Percentiles rank a stretch among this genome's conserved stretches.
phyloP scores from a whole-genome alignment of 2,329 filamentous ascomycete genomes.

The Hypomyces rosellus region DNA sequence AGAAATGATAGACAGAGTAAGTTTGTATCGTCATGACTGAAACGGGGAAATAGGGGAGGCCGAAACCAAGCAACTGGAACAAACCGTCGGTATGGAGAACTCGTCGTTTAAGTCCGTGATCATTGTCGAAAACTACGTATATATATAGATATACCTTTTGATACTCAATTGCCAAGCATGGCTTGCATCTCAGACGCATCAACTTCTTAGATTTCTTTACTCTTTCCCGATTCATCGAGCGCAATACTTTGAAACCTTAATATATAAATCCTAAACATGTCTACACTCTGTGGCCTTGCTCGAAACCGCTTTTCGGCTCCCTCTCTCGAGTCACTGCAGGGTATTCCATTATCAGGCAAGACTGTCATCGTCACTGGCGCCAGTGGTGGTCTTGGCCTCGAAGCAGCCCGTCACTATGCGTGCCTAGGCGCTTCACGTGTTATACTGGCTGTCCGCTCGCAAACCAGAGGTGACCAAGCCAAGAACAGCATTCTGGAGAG shows the following conservation, averaged over 20 bases:
- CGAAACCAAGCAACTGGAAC: too few relatives aligned
- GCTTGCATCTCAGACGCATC: neutral
- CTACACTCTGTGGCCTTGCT: neutral
- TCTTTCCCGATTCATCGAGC: neutral
- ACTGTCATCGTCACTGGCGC: conserved; percentile 33
- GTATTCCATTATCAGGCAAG: conserved; percentile 16
- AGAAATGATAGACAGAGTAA: neutral
- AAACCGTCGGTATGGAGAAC: too few relatives aligned
- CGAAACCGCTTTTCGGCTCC: conserved; percentile 6
- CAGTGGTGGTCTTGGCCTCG: conserved; percentile 33
- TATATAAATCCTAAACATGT: neutral
- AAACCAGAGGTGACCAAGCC: neutral
- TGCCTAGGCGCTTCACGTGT: conserved; percentile 21
- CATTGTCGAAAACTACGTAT: neutral
- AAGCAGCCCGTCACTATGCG: conserved; percentile 31
- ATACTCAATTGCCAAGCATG: neutral
- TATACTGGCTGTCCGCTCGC: conserved; percentile 3
- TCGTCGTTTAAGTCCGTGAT: too few relatives aligned
- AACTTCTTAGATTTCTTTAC: neutral
- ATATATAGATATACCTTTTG: neutral
- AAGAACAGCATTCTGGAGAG: conserved; percentile 3
- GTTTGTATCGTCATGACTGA: neutral
- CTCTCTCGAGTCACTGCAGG: neutral
- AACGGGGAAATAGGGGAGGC: too few relatives aligned
- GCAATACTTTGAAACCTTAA: neutral